Evolutionary conservation across 169 alveolate genomes (phyloP), one percentile per base, ranked within the genome.

Genomic region (Eimeria sp.): DNA sequence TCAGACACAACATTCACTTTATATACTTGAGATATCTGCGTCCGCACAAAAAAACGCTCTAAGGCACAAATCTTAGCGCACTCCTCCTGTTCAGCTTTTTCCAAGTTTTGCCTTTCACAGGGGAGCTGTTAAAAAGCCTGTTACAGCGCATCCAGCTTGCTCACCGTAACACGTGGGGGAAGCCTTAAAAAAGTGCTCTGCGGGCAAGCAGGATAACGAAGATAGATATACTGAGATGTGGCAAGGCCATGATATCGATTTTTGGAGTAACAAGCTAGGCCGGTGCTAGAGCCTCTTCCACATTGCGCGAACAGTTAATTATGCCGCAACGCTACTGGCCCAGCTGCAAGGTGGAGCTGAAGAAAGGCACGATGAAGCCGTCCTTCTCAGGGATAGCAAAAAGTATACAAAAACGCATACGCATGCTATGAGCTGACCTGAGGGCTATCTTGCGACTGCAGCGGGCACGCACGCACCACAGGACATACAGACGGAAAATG

Each of bases 131-230:
- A 43, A 1, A 66, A 78, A 43, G 40, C n/a, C 66, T 0, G 43
- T 25, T 78, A 27, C 62, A 27, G 37, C 66, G 0, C 16, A 49
- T 8, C 46, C 88, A 78, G 46, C 68, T 8, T 52, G 43, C 90
- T 54, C 33, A 82, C 90, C 60, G 76, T 82, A 82, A 82, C 90
- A 54, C 76, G 90, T 16, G 90, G 90, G 54, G 90, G 90, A 0
- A 82, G 60, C 72, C 72, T 82, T 30, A 82, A 40, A 56, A 30
- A 54, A 37, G 49, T 82, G 90, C 90, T 82, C 90, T 82, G 90
- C 58, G 62, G 88, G 46, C 72, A 82, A 54, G 54, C 23, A 16
- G 52, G 3, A 20, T 25, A 43, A 23, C 37, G 46, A 52, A 49
- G 40, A 62, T 37, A 43, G 9, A n/a, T 20, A 37, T 8, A 37